A percentile compares a stretch with the other conserved stretches of the same genome.
Evolutionary conservation across 495 filamentous ascomycete genomes (phyloP).

Genomic region (Aspergillus nanangensis): DNA sequence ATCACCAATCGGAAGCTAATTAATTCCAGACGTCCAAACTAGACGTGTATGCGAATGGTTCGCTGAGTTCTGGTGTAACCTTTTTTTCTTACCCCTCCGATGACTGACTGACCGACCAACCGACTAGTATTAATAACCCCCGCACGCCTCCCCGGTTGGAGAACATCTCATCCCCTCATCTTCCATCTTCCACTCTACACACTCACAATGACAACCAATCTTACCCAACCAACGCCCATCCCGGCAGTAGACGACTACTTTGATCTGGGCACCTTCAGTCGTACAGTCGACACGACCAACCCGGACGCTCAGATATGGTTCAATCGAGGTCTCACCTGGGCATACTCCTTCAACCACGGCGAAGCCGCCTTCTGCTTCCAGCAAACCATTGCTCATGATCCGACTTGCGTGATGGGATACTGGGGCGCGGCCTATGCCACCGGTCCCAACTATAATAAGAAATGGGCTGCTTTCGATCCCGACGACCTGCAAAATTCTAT

Average conservation of each 20-base stretch:
- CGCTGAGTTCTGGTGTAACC: too few relatives aligned
- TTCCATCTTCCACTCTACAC: not conserved
- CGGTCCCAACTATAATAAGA: conserved; percentile 69
- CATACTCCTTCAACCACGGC: conserved; percentile 61
- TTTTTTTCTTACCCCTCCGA: too few relatives aligned
- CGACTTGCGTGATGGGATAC: conserved; percentile 53
- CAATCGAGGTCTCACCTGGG: conserved; percentile 58
- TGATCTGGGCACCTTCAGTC: conserved; percentile 49
- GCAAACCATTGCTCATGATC: conserved; percentile 48
- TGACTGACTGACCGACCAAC: too few relatives aligned
- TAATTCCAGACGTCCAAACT: too few relatives aligned
- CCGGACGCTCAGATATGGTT: conserved; percentile 54
- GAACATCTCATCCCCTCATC: not conserved
- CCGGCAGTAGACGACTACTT: conserved; percentile 38
- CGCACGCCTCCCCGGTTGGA: too few relatives aligned
- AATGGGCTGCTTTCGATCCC: conserved; percentile 57
- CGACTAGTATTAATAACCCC: too few relatives aligned
- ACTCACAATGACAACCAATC: not conserved
- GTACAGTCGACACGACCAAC: conserved; percentile 42
- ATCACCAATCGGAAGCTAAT: too few relatives aligned
- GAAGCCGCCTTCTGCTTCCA: conserved; percentile 57
- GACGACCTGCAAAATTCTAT: conserved; percentile 40
- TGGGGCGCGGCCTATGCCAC: conserved; percentile 61
- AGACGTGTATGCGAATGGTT: too few relatives aligned
- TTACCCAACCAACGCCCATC: not conserved